Base-by-base conservation (phyloP, 441 rosid genomes). In the Adansonia grandidieri region DNA sequence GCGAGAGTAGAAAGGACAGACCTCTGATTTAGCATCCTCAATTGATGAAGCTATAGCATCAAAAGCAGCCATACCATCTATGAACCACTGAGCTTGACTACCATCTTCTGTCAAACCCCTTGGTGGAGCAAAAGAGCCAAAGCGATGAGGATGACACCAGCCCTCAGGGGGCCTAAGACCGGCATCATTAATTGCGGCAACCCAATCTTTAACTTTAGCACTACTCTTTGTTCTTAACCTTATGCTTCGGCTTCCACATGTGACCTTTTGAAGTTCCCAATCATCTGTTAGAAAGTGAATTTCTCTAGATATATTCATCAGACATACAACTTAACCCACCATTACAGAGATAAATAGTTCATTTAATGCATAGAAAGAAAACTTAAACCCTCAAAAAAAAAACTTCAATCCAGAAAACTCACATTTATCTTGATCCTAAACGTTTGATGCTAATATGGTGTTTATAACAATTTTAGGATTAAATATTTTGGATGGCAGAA, bases 131-230 rank as follows among this genome's bases (percentile, higher is more conserved):
- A 90, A 97, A 60, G 99, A 97, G 74, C 97, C 98, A 88, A 95
- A 97, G 62, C 98, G 97, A 89, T 97, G 99, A 80, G 98, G 98
- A 82, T 97, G 96, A 78, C 99, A 97, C 99, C 99, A 97, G 69
- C 99, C 99, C 89, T 97, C 99, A 48, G 97, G 97, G 77, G 98
- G 98, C 85, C 93, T 85, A 77, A 95, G 98, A 65, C 97, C 98
- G 80, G 98, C 98, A 88, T 97, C 99, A 82, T 97, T 97, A 54
- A 97, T 88, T 79, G 91, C 92, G 82, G 92, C 92, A 85, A 95
- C 98, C 98, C 99, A 97, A 80, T 95, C 98, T 88, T 88, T 97
- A 80, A 89, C 96, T 87, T 92, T 97, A 71, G 88, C 89, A 92
- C 89, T 80, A 84, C 82, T 88, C 82, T 88, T 93, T 63, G 88